Evolutionary conservation across 192 early-diverging fungal genomes (phyloP), one percentile per base, ranked within the genome.

Genomic region (Mortierella hygrophila): DNA sequence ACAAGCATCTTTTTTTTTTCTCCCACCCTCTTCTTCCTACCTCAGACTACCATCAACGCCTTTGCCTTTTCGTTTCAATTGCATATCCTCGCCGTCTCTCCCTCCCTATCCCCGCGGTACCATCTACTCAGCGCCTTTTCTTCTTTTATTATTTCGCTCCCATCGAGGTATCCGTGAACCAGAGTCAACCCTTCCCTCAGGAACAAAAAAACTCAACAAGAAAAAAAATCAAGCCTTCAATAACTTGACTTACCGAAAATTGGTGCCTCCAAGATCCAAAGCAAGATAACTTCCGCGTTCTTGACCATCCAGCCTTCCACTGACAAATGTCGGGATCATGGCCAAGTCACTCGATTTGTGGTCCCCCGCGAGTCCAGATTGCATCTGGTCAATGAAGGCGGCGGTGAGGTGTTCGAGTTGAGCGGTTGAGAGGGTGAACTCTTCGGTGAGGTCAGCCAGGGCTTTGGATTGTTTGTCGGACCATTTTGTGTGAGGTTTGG

Each of bases 261-360:
- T 99, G 72, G 97, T 97, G 47, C 98, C 97, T 42, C 98, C 98
- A 37, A 99, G 90, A 87, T 99, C 98, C 54, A 99, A 88, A 38
- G 98, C 97, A n/a, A 99, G 93, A 87, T 92, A 97, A 20, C 91
- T 92, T 38, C 98, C 98, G 35, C 83, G 91, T 76, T 99, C 98
- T 87, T 93, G 90, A 38, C 98, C 98, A 42, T 93, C 95, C 6
- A 97, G 97, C 0, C 93, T 88, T n/a, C 93, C 90, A 55, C 90
- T 89, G 73, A 99, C 96, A 89, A 91, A 98, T 21, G 95, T 96
- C 4, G 97, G 97, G 85, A 99, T 96, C 97, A 97, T 97, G 46
- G 94, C 90, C 73, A 95, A 44, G 41, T 86, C 84, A 20, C 20
- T 60, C 29, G 83, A 68, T 23, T 68, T 32, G 26, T 90, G 82